These are phyloP conservation scores for Wolfiporia cocos DNA, from an alignment of 1,284 basidiomycete genomes.

Conservation along the genomic window DNA sequence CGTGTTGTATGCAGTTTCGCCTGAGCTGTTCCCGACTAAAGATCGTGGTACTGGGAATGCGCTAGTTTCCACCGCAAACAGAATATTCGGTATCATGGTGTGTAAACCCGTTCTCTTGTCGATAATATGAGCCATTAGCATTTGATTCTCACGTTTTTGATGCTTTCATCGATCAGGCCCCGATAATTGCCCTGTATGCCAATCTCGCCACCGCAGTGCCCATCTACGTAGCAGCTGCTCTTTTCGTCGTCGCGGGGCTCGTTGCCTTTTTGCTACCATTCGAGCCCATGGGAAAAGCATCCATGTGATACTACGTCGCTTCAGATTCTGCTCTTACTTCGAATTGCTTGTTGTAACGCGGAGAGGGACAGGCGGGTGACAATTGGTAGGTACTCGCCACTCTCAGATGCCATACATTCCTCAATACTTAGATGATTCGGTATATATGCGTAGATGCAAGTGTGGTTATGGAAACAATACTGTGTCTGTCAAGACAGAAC, in stretches of 20 bases:
- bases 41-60: conserved; percentile 71
- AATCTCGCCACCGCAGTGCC: conserved; percentile 57
- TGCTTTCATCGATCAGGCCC: too few relatives aligned
- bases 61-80: conserved; percentile 50
- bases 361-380: too few relatives aligned
- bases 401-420: too few relatives aligned
- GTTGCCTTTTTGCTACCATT: conserved; percentile 66
- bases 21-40: conserved; percentile 68
- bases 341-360: too few relatives aligned
- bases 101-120: conserved; percentile 8
- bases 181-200: conserved; percentile 60
- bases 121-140: too few relatives aligned
- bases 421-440: too few relatives aligned
- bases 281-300: conserved; percentile 62
- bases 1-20: conserved; percentile 59
- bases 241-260: conserved; percentile 58
- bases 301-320: too few relatives aligned
- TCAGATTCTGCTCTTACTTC: too few relatives aligned
- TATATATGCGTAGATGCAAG: too few relatives aligned
- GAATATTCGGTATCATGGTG: conserved; percentile 65
- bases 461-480: too few relatives aligned
- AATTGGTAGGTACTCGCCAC: too few relatives aligned
- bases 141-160: background rate
- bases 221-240: conserved; percentile 62
- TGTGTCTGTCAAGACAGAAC: too few relatives aligned